Percentiles rank a stretch among this genome's conserved stretches.
Conservation (phyloP, 108 stramenopile genomes). For the Cylindrotheca fusiformis region DNA sequence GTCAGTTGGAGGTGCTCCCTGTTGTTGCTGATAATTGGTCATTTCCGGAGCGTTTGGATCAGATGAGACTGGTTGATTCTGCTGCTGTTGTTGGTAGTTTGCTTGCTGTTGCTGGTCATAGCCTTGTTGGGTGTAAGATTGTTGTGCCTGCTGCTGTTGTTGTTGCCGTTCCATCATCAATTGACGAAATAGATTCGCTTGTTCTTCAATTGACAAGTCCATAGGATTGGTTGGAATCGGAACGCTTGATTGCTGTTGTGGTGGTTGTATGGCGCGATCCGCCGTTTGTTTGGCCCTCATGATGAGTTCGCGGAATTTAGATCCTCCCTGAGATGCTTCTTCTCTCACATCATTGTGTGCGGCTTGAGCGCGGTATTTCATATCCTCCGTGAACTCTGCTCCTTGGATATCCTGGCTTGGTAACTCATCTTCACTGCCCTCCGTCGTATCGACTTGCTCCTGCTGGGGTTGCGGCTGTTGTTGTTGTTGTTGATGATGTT, state of each 20-base stretch:
- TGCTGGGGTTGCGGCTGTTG: not conserved
- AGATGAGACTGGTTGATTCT: too few species aligned
- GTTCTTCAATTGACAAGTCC: conserved; percentile 32
- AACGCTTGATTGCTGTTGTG: conserved; percentile 12
- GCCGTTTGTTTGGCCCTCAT: conserved; percentile 17
- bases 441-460: not conserved
- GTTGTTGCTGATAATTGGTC: not conserved
- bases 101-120: too few species aligned
- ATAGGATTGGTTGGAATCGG: conserved; percentile 18
- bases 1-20: not conserved
- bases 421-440: not conserved
- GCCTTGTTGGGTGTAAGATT: too few species aligned
- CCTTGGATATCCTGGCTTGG: not conserved
- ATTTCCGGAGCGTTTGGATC: not conserved
- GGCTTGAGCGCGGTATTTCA: not conserved
- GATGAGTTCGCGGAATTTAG: conserved; percentile 36
- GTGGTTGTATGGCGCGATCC: conserved; percentile 8
- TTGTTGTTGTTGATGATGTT: not conserved
- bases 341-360: conserved; percentile 8
- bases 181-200: conserved; percentile 44
- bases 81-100: too few species aligned
- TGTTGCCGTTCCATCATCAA: conserved; percentile 33
- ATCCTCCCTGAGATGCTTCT: conserved; percentile 35
- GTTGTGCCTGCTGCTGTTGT: not conserved
- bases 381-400: not conserved